phyloP scores from a whole-genome alignment of 2,329 filamentous ascomycete species.

The Pseudogymnoascus sp. region DNA sequence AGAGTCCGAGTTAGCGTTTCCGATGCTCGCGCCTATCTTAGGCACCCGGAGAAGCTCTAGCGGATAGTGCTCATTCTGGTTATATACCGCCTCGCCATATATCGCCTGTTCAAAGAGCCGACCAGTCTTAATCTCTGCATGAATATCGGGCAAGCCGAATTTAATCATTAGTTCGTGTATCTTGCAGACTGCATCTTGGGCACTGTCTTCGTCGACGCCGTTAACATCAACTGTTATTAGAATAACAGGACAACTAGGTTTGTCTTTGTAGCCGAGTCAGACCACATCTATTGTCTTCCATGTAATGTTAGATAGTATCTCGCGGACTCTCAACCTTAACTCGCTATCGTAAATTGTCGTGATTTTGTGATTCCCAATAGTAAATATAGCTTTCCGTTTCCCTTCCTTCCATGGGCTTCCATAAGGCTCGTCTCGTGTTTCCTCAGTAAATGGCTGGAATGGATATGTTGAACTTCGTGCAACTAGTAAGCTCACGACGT shows the following conservation, averaged over 20 bases:
- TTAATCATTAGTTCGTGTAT: background rate
- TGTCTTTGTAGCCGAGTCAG: background rate
- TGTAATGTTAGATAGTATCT: background rate
- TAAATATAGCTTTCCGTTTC: background rate
- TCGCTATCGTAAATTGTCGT: background rate
- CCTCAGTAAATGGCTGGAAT: background rate
- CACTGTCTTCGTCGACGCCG: background rate
- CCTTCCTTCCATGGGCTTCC: background rate
- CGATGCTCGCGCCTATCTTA: background rate
- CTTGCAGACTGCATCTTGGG: background rate
- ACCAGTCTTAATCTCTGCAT: background rate
- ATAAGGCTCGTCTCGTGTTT: background rate
- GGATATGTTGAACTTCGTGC: background rate
- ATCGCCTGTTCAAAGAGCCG: background rate
- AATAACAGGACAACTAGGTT: background rate
- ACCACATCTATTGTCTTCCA: background rate
- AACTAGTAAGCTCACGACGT: background rate
- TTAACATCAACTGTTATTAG: background rate
- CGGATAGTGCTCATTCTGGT: background rate
- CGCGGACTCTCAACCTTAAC: background rate
- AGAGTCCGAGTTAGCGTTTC: accelerated
- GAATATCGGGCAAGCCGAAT: background rate
- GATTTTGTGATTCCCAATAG: background rate
- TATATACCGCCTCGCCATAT: background rate
- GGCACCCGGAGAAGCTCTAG: background rate